Percentiles rank a stretch among this genome's conserved stretches.
These are phyloP conservation scores for Skeletonema potamos DNA, from an alignment of 108 stramenopile genomes.

Conservation along the genomic window DNA sequence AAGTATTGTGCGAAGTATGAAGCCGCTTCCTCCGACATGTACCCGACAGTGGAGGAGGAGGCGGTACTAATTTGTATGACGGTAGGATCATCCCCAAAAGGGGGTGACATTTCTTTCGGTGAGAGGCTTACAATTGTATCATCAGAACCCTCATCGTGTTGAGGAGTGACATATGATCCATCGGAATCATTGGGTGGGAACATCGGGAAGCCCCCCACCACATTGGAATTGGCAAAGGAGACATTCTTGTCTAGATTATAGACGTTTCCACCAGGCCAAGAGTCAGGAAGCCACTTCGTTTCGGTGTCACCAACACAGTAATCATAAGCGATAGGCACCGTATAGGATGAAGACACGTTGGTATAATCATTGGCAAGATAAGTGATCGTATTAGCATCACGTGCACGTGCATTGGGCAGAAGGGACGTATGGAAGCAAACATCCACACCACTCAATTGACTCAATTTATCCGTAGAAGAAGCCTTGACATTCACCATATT, in stretches of 20 bases:
- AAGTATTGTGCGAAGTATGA: background rate
- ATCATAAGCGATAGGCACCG: background rate
- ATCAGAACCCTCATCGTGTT: background rate
- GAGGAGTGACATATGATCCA: background rate
- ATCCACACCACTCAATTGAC: background rate
- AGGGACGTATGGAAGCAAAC: background rate
- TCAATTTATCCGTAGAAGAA: background rate
- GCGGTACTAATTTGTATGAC: background rate
- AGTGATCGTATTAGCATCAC: background rate
- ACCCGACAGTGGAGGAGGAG: background rate
- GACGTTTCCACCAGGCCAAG: background rate
- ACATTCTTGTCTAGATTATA: background rate
- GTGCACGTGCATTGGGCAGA: background rate
- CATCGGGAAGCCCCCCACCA: background rate
- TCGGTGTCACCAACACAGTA: background rate
- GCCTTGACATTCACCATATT: background rate
- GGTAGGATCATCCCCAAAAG: background rate
- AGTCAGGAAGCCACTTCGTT: background rate
- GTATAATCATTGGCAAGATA: background rate
- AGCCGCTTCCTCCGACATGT: background rate
- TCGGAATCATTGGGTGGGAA: background rate
- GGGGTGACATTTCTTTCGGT: background rate
- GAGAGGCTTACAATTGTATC: background rate
- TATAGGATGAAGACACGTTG: background rate
- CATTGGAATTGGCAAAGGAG: background rate